phyloP scores from a whole-genome alignment of 2,329 filamentous ascomycete species.

The Tolypocladium ovalisporum region DNA sequence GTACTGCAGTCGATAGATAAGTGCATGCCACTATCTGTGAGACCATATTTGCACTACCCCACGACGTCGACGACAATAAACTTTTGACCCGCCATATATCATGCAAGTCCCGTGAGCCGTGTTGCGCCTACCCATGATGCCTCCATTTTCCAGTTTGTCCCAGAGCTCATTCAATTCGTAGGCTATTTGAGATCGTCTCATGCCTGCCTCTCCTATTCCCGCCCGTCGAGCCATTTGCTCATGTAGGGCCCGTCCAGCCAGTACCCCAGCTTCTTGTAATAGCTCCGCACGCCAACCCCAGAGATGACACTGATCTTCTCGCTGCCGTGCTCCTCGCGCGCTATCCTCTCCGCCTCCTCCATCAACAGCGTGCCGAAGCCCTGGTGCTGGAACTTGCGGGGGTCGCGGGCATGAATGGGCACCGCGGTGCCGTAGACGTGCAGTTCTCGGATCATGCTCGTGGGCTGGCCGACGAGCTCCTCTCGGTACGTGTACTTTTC shows the following conservation, averaged over 20 bases:
- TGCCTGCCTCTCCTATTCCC: slow-evolving; percentile 10
- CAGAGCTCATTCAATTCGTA: not conserved
- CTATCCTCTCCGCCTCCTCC: slow-evolving; percentile 96
- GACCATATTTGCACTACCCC: not conserved
- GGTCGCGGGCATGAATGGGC: slow-evolving; percentile 91
- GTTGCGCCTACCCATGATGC: not conserved
- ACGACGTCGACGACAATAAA: not conserved
- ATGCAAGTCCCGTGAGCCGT: not conserved
- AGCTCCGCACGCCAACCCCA: slow-evolving; percentile 91
- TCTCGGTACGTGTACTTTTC: slow-evolving; percentile 84
- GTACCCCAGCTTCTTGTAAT: slow-evolving; percentile 89
- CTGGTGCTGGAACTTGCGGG: slow-evolving; percentile 96
- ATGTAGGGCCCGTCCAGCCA: slow-evolving; percentile 86
- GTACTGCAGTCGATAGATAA: too few species aligned
- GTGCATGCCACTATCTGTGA: not conserved
- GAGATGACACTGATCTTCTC: slow-evolving; percentile 94
- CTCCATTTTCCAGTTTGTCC: not conserved
- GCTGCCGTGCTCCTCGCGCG: slow-evolving; percentile 86
- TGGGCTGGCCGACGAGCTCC: slow-evolving; percentile 77
- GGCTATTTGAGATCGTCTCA: not conserved
- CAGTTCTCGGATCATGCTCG: slow-evolving; percentile 83
- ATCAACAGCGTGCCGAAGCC: slow-evolving; percentile 93
- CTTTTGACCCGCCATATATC: not conserved
- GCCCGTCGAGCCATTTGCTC: slow-evolving; percentile 52
- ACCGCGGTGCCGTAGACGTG: slow-evolving; percentile 97